Percentiles rank a stretch among this genome's conserved stretches.
phyloP scores from a whole-genome alignment of 345 rosid genomes.

The Eucalyptus melliodora region DNA sequence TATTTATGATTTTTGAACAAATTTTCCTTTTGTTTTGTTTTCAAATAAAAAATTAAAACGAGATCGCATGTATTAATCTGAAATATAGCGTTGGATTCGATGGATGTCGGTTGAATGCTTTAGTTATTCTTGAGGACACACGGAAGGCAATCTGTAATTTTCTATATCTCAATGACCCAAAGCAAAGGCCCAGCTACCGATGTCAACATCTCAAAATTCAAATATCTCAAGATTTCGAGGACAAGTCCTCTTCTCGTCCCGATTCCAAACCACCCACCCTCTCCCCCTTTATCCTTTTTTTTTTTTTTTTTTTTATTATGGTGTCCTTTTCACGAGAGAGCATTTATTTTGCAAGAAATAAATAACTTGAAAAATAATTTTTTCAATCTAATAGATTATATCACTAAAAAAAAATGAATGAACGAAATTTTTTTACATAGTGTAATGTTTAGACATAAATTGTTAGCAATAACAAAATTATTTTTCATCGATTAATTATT shows the following conservation, averaged over 20 bases:
- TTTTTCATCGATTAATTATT: neutral
- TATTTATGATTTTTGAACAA: accelerated
- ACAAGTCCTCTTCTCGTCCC: neutral
- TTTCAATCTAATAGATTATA: neutral
- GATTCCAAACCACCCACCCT: neutral
- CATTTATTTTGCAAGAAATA: neutral
- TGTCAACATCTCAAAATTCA: neutral
- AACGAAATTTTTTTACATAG: neutral
- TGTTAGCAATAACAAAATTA: neutral
- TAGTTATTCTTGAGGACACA: neutral
- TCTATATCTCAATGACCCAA: neutral
- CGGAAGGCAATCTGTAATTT: neutral
- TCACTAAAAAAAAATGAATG: neutral
- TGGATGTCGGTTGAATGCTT: neutral
- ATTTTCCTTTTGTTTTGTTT: neutral
- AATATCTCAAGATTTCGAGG: neutral
- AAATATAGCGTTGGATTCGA: neutral
- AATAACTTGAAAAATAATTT: neutral
- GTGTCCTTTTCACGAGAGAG: neutral
- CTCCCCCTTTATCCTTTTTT: too few species aligned
- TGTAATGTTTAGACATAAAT: neutral
- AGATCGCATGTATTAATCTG: neutral
- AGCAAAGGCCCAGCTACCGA: neutral
- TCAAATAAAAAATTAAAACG: neutral
- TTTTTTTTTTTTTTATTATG: neutral